Percentiles rank a stretch among this genome's conserved stretches.
Conservation (phyloP, 495 filamentous ascomycete genomes). For the Lepidopterella palustris region DNA sequence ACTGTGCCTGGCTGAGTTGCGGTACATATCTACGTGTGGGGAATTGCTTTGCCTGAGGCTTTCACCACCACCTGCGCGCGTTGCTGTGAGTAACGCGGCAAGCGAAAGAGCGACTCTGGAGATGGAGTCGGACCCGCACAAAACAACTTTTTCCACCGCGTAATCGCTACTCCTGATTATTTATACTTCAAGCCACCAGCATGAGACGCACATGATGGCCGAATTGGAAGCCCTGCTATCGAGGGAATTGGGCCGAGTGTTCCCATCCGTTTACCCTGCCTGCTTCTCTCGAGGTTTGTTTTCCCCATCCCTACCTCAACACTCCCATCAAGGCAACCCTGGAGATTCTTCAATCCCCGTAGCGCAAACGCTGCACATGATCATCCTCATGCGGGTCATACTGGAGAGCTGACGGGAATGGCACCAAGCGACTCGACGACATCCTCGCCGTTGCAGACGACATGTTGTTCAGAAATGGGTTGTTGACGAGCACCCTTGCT, state of each 20-base stretch:
- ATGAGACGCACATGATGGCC: conserved; percentile 12
- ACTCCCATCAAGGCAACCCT: too few species aligned
- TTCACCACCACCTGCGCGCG: too few species aligned
- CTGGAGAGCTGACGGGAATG: conserved; percentile 17
- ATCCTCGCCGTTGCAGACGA: conserved; percentile 16
- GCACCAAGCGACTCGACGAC: conserved; percentile 25
- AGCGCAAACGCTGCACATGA: conserved; percentile 22
- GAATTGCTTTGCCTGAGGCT: not conserved
- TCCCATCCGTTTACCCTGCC: conserved; percentile 12
- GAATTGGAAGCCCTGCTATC: conserved; percentile 9
- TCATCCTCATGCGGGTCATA: conserved; percentile 11
- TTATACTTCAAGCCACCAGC: not conserved
- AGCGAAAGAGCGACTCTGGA: not conserved
- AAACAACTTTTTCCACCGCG: not conserved
- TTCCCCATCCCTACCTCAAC: too few species aligned
- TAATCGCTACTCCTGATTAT: not conserved
- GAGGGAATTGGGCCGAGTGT: conserved; percentile 13
- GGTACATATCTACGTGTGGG: too few species aligned
- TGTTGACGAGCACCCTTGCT: conserved; percentile 23
- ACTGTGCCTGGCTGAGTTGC: too few species aligned
- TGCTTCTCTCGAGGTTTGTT: not conserved
- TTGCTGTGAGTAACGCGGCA: not conserved
- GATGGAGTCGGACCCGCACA: not conserved
- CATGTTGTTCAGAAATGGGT: conserved; percentile 18
- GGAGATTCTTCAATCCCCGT: too few species aligned